A percentile compares a stretch with the other conserved stretches of the same genome.
These are phyloP conservation scores for Lentinula raphanica DNA, from an alignment of 768 basidiomycete genomes.

Conservation along the genomic window DNA sequence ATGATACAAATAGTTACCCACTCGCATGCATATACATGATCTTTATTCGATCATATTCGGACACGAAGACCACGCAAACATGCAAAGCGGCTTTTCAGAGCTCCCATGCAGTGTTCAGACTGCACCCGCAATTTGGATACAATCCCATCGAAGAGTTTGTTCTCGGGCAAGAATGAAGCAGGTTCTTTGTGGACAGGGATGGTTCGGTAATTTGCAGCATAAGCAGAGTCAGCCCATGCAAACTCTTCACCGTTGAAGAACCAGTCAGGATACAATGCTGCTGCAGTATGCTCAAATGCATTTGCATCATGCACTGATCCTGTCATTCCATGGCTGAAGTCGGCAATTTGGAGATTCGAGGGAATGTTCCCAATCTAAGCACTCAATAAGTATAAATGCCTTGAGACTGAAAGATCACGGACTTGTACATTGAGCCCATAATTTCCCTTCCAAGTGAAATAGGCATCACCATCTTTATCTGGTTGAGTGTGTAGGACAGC, in stretches of 20 bases:
- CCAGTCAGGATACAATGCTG: constrained; percentile 18
- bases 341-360: constrained; percentile 23
- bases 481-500: too few relatives aligned
- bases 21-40: constrained; percentile 19
- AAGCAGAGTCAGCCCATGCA: constrained; percentile 19
- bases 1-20: too few relatives aligned
- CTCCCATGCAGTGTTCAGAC: constrained; percentile 34
- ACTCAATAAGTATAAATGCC: too few relatives aligned
- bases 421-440: too few relatives aligned
- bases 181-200: too few relatives aligned
- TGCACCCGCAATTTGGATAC: constrained; percentile 24
- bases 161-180: constrained; percentile 20
- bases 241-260: constrained; percentile 25
- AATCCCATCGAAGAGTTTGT: constrained; percentile 21
- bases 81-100: constrained; percentile 26
- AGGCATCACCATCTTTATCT: too few relatives aligned
- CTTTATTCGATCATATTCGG: constrained; percentile 20
- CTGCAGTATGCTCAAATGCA: too few relatives aligned
- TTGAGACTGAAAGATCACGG: too few relatives aligned
- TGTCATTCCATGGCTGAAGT: constrained; percentile 27
- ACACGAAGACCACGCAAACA: constrained; percentile 20
- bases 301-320: constrained; percentile 31
- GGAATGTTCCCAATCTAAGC: constrained; percentile 28
- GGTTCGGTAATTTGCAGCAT: constrained; percentile 20
- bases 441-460: too few relatives aligned